A percentile compares a stretch with the other conserved stretches of the same genome.
Conservation (phyloP, 2,329 filamentous ascomycete species). For the Penicillium concentricum region DNA sequence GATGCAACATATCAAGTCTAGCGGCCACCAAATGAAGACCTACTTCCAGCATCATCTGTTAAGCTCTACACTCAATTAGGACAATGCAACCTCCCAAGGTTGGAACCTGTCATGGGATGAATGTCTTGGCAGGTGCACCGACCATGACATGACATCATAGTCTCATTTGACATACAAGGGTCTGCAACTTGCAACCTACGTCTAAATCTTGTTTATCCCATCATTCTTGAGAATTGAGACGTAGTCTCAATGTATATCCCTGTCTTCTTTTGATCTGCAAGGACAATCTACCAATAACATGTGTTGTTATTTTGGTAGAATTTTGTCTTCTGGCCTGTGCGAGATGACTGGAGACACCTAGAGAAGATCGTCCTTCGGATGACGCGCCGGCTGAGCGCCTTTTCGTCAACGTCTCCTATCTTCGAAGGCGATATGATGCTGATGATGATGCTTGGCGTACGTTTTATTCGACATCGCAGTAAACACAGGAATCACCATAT, state of each 20-base stretch:
- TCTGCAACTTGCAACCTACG: no score
- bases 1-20: no score
- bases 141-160: not conserved
- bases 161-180: not conserved
- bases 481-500: not conserved
- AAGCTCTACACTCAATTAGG: no score
- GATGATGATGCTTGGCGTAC: constrained; percentile 16
- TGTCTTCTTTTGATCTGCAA: not conserved
- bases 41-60: no score
- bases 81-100: no score
- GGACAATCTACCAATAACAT: not conserved
- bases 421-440: constrained; percentile 5
- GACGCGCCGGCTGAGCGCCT: constrained; percentile 19
- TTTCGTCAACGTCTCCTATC: constrained; percentile 6
- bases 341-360: not conserved
- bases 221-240: not conserved
- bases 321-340: not conserved
- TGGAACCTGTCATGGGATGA: not conserved
- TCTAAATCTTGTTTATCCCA: not conserved
- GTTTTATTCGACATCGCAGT: not conserved
- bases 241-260: constrained; percentile 1
- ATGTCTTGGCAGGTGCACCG: not conserved
- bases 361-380: constrained; percentile 19
- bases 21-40: no score
- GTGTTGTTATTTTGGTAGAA: not conserved